Conservation (phyloP, 768 basidiomycete genomes). For the Leccinum uliginosum region DNA sequence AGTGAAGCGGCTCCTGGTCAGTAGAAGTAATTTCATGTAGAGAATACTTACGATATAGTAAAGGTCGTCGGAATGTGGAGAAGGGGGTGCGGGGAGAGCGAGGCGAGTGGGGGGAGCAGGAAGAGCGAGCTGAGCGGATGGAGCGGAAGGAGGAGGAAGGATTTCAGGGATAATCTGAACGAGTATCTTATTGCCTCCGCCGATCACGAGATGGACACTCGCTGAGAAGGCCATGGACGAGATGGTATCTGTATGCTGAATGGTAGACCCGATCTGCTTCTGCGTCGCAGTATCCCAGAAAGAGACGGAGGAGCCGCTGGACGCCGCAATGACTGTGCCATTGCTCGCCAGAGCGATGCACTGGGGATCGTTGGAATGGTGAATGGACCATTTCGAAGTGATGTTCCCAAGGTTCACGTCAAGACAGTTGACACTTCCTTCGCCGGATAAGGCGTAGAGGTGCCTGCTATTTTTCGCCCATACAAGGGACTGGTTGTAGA, state of each 20-base stretch:
- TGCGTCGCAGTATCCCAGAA: neutral
- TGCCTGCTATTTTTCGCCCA: neutral
- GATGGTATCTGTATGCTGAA: neutral
- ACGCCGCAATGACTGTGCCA: neutral
- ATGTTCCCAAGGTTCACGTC: neutral
- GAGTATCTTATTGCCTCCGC: neutral
- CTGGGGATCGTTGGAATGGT: neutral
- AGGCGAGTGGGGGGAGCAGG: neutral
- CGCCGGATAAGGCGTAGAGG: neutral
- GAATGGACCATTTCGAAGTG: neutral
- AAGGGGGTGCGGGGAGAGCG: neutral
- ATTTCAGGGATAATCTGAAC: neutral
- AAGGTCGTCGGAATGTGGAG: neutral
- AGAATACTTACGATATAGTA: neutral
- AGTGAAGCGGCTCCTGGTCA: neutral
- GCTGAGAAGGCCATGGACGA: neutral
- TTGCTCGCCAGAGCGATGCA: neutral
- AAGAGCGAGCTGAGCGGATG: neutral
- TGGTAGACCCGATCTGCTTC: neutral
- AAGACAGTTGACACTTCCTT: neutral
- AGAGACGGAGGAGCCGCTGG: neutral
- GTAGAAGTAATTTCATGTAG: neutral
- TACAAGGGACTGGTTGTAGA: neutral
- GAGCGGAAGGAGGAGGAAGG: neutral
- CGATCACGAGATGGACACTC: neutral